Evolutionary conservation across 2,329 filamentous ascomycete genomes (phyloP).

Genomic region (Cadophora luteo-olivacea): DNA sequence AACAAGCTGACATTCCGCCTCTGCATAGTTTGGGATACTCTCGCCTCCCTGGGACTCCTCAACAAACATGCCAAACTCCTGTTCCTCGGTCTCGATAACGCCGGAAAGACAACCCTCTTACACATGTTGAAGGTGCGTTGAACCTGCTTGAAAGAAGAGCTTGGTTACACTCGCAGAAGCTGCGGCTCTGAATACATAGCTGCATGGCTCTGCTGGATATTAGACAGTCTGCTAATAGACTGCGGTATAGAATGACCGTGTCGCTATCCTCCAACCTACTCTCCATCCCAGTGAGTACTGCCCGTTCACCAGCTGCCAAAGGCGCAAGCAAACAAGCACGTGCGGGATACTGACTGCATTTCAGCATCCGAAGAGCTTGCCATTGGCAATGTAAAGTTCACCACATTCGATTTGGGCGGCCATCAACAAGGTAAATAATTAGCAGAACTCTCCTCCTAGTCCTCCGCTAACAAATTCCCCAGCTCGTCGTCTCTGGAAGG

Average conservation of each 20-base stretch:
- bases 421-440: conserved; percentile 79
- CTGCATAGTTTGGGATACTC: conserved; percentile 80
- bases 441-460: not conserved
- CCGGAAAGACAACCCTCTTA: conserved; percentile 90
- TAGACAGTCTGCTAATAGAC: conserved; percentile 30
- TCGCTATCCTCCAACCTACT: conserved; percentile 88
- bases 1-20: conserved; percentile 42
- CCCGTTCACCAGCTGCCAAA: not conserved
- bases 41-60: conserved; percentile 84
- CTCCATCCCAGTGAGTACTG: conserved; percentile 78
- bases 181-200: conserved; percentile 15
- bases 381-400: conserved; percentile 93
- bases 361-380: conserved; percentile 88
- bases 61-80: conserved; percentile 97
- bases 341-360: conserved; percentile 36
- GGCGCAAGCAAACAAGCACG: conserved; percentile 23
- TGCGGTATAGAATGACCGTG: conserved; percentile 77
- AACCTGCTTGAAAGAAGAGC: conserved; percentile 5
- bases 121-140: conserved; percentile 89
- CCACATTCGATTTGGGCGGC: conserved; percentile 91
- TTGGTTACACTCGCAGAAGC: conserved; percentile 8
- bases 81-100: conserved; percentile 92
- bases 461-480: conserved; percentile 27
- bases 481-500: conserved; percentile 94
- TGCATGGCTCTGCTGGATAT: conserved; percentile 14